Conservation (phyloP, 2,329 filamentous ascomycete species). For the Phaeoacremonium minimum region DNA sequence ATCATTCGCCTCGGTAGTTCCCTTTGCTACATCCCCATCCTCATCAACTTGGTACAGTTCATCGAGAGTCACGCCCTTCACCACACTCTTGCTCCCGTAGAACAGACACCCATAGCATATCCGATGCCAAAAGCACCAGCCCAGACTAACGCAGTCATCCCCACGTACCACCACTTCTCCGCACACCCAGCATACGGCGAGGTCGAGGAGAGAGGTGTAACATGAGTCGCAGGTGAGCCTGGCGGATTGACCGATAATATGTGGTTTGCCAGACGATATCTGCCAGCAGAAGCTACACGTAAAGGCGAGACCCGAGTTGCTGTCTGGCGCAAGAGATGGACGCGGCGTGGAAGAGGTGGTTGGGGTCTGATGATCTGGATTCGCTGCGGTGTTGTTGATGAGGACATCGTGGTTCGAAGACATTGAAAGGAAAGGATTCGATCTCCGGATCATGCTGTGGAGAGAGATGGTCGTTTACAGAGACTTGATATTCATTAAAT, state of each 20-base stretch:
- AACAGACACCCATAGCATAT: constrained; percentile 53
- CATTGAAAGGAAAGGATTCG: no score
- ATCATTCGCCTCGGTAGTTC: no score
- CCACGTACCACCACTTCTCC: constrained; percentile 49
- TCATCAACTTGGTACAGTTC: constrained; percentile 27
- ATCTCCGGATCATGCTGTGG: no score
- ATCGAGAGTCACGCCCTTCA: constrained; percentile 25
- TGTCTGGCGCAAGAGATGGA: no score
- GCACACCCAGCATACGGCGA: constrained; percentile 55
- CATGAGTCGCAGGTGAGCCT: constrained; percentile 46
- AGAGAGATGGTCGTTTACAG: no score
- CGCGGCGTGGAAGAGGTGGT: no score
- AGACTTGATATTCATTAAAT: no score
- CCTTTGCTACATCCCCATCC: constrained; percentile 3
- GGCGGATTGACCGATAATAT: constrained; percentile 37
- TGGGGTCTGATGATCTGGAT: no score
- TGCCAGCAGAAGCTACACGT: constrained; percentile 55
- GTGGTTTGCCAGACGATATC: constrained; percentile 26
- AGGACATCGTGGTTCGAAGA: no score
- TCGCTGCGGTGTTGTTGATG: no score
- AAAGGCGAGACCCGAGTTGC: no score
- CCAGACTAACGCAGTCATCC: constrained; percentile 53
- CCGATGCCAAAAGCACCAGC: constrained; percentile 58
- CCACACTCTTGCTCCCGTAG: constrained; percentile 36
- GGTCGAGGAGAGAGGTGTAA: constrained; percentile 41